Percentiles rank a stretch among this genome's conserved stretches.
phyloP scores from a whole-genome alignment of 148 eudicot genomes.

The Tetragonia tetragonoides region DNA sequence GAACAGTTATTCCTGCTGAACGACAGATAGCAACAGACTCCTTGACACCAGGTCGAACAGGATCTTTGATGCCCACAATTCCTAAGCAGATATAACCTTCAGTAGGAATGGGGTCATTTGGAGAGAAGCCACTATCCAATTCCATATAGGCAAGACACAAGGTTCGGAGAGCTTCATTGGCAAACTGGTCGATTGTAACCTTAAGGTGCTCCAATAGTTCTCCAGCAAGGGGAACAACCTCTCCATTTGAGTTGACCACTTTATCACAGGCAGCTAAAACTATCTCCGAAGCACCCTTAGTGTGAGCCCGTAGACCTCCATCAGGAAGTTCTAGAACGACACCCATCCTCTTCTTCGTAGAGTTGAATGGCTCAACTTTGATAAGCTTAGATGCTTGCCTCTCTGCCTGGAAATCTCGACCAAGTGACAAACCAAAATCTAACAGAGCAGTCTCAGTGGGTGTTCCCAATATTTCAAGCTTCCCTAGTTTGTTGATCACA shows the following conservation, averaged over 20 bases:
- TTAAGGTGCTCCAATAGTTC: slow-evolving; percentile 49
- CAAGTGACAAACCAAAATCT: slow-evolving; percentile 77
- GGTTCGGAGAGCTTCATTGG: slow-evolving; percentile 83
- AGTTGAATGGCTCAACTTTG: slow-evolving; percentile 94
- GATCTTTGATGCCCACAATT: slow-evolving; percentile 95
- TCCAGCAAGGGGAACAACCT: slow-evolving; percentile 68
- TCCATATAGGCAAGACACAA: slow-evolving; percentile 86
- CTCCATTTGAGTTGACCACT: slow-evolving; percentile 64
- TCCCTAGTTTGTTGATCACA: slow-evolving; percentile 63
- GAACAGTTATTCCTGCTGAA: slow-evolving; percentile 86
- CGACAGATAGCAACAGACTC: slow-evolving; percentile 95
- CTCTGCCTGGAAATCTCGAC: slow-evolving; percentile 78
- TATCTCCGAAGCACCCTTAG: slow-evolving; percentile 96
- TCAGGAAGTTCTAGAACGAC: slow-evolving; percentile 71
- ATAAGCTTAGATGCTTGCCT: slow-evolving; percentile 55
- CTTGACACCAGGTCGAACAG: slow-evolving; percentile 93
- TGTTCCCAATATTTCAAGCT: slow-evolving; percentile 78
- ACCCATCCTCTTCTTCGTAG: slow-evolving; percentile 90
- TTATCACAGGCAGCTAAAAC: slow-evolving; percentile 84
- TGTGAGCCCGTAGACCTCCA: slow-evolving; percentile 73
- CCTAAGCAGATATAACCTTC: slow-evolving; percentile 86
- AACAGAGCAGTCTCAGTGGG: slow-evolving; percentile 90
- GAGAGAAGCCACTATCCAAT: slow-evolving; percentile 55
- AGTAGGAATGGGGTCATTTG: slow-evolving; percentile 56
- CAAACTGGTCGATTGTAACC: slow-evolving; percentile 68